Percentiles rank a stretch among this genome's conserved stretches.
Conservation (phyloP, 768 basidiomycete genomes). For the Mycena vulgaris region DNA sequence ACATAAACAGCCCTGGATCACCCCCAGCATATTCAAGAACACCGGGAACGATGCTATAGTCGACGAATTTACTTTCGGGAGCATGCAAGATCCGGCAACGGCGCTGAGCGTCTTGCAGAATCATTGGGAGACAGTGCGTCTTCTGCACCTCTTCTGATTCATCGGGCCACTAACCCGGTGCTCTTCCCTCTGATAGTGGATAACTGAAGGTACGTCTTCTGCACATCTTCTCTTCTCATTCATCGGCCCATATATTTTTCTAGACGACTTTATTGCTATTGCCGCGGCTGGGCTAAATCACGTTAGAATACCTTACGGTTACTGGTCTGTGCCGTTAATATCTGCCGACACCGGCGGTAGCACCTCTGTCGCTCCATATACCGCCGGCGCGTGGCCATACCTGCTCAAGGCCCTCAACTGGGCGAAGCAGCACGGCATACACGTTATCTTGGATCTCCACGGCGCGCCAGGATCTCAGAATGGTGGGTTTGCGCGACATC, state of each 20-base stretch:
- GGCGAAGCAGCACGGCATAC: slow-evolving; percentile 73
- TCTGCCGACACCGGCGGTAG: slow-evolving; percentile 65
- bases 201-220: too few species aligned
- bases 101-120: slow-evolving; percentile 61
- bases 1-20: slow-evolving; percentile 76
- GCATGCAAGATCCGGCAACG: slow-evolving; percentile 60
- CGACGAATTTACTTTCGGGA: slow-evolving; percentile 76
- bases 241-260: too few species aligned
- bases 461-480: slow-evolving; percentile 75
- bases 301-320: slow-evolving; percentile 82
- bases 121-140: slow-evolving; percentile 70
- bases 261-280: slow-evolving; percentile 78
- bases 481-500: slow-evolving; percentile 19
- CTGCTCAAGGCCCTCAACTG: slow-evolving; percentile 74
- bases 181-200: slow-evolving; percentile 59
- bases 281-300: slow-evolving; percentile 78
- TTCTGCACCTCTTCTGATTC: not conserved
- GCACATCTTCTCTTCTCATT: too few species aligned
- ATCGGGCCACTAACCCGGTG: slow-evolving; percentile 8
- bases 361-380: slow-evolving; percentile 31
- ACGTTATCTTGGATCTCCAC: slow-evolving; percentile 84
- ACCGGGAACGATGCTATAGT: slow-evolving; percentile 70
- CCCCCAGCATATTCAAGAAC: slow-evolving; percentile 78
- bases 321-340: slow-evolving; percentile 84
- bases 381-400: slow-evolving; percentile 77